Evolutionary conservation across 1,284 basidiomycete species (phyloP).

Genomic region (Fomes fomentarius): DNA sequence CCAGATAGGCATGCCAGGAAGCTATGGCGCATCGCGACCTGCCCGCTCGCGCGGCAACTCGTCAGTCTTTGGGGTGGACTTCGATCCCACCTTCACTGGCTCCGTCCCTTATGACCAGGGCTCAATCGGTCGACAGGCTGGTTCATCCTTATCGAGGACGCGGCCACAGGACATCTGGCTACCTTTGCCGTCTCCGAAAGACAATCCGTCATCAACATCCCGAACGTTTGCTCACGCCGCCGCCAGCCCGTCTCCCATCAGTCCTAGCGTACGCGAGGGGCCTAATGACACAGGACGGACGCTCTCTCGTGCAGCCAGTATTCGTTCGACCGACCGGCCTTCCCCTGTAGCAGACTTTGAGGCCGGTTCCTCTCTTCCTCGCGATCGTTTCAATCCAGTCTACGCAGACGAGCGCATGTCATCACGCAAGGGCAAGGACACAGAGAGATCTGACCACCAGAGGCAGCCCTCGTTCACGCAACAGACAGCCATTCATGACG

Average conservation of each 20-base stretch:
- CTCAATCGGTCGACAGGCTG: constrained; percentile 26
- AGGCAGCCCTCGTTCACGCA: constrained; percentile 13
- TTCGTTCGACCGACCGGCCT: constrained; percentile 19
- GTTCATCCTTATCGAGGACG: constrained; percentile 26
- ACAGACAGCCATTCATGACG: constrained; percentile 15
- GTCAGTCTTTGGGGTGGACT: constrained; percentile 19
- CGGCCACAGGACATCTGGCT: constrained; percentile 26
- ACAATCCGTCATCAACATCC: constrained; percentile 21
- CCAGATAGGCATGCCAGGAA: constrained; percentile 16
- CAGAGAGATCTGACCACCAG: constrained; percentile 17
- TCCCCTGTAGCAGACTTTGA: constrained; percentile 18
- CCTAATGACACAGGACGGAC: constrained; percentile 15
- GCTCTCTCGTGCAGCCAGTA: constrained; percentile 21
- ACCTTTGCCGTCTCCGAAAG: constrained; percentile 12
- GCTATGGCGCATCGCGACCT: constrained; percentile 20
- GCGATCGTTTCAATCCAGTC: constrained; percentile 15
- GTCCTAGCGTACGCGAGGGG: constrained; percentile 20
- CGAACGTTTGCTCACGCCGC: constrained; percentile 28
- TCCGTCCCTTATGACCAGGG: constrained; percentile 15
- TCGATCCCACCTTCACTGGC: constrained; percentile 9
- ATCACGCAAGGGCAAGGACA: constrained; percentile 19
- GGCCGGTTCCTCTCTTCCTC: constrained; percentile 11
- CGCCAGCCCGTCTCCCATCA: constrained; percentile 20
- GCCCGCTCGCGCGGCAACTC: constrained; percentile 25
- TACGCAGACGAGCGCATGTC: constrained; percentile 16